phyloP scores from a whole-genome alignment of 2,329 filamentous ascomycete genomes.

The Diaporthe destruens region DNA sequence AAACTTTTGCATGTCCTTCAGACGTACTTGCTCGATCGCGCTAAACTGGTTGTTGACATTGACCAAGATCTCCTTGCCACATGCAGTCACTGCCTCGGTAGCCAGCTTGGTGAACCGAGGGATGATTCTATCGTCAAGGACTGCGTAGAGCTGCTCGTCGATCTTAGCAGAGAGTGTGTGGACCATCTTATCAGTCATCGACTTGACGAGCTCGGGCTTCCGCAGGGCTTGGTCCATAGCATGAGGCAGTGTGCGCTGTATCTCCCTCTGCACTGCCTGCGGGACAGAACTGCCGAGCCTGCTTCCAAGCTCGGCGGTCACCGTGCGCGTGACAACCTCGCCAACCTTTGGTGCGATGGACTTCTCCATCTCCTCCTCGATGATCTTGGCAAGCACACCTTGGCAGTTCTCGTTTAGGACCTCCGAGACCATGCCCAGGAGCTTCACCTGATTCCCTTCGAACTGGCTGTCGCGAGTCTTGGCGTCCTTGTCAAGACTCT shows the following conservation, averaged over 20 bases:
- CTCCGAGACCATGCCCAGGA: conserved; percentile 70
- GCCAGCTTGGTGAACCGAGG: conserved; percentile 76
- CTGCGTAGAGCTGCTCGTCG: conserved; percentile 74
- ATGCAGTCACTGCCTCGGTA: conserved; percentile 74
- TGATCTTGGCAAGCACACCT: conserved; percentile 81
- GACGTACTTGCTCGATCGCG: conserved; percentile 63
- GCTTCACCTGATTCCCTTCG: conserved; percentile 64
- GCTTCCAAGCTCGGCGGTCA: conserved; percentile 78
- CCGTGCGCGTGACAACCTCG: conserved; percentile 73
- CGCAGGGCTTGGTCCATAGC: conserved; percentile 77
- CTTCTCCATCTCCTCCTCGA: conserved; percentile 80
- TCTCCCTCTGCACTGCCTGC: conserved; percentile 77
- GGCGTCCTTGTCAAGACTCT: conserved; percentile 72
- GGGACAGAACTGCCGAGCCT: conserved; percentile 76
- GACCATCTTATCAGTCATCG: conserved; percentile 79
- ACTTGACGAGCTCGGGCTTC: conserved; percentile 78
- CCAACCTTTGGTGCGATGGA: conserved; percentile 82
- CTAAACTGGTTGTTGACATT: conserved; percentile 66
- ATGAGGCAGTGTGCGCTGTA: conserved; percentile 77
- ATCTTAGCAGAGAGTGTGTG: conserved; percentile 75
- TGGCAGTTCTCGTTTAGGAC: conserved; percentile 74
- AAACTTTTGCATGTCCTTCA: conserved; percentile 73
- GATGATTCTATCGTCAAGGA: conserved; percentile 73
- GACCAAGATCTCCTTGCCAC: conserved; percentile 77
- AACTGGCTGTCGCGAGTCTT: conserved; percentile 64